Evolutionary conservation across 768 basidiomycete species (phyloP).

Genomic region (Lentinula guzmanii): DNA sequence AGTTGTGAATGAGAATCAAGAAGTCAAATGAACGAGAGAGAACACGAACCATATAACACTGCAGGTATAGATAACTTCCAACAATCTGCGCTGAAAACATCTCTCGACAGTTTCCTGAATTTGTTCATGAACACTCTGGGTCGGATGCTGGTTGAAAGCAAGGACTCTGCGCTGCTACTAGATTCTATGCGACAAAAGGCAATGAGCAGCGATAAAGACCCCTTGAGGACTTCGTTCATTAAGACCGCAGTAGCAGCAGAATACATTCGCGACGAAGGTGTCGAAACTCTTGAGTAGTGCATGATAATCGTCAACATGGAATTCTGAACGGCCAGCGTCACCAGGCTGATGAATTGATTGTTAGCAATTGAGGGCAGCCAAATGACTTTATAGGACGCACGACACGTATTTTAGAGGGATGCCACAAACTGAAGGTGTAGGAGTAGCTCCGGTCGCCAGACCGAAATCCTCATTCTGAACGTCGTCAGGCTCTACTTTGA

Average conservation of each 20-base stretch:
- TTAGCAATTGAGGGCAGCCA: background rate
- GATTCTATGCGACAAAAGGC: conserved; percentile 64
- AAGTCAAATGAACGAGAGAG: background rate
- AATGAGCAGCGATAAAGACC: conserved; percentile 77
- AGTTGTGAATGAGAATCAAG: conserved; percentile 8
- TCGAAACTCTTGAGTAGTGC: conserved; percentile 90
- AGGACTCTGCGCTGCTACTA: conserved; percentile 1
- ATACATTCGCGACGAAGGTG: conserved; percentile 70
- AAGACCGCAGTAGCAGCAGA: conserved; percentile 94
- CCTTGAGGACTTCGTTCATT: conserved; percentile 91
- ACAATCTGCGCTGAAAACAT: conserved; percentile 85
- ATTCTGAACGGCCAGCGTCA: conserved; percentile 90
- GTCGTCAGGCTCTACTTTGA: conserved; percentile 21
- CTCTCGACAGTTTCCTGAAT: conserved; percentile 46
- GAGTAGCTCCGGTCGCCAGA: conserved; percentile 24
- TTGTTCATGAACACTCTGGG: background rate
- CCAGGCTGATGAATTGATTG: conserved; percentile 38
- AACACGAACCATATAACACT: conserved; percentile 70
- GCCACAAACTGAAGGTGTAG: conserved; percentile 56
- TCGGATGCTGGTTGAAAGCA: conserved; percentile 9
- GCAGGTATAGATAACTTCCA: conserved; percentile 98
- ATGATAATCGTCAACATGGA: conserved; percentile 88
- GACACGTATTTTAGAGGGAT: conserved; percentile 77
- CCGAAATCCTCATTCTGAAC: conserved; percentile 37
- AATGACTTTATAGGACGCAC: conserved; percentile 33